Percentiles rank a stretch among this genome's conserved stretches.
phyloP scores from a whole-genome alignment of 371 early-diverging fungal species.

The Caulochytrium protostelioides region DNA sequence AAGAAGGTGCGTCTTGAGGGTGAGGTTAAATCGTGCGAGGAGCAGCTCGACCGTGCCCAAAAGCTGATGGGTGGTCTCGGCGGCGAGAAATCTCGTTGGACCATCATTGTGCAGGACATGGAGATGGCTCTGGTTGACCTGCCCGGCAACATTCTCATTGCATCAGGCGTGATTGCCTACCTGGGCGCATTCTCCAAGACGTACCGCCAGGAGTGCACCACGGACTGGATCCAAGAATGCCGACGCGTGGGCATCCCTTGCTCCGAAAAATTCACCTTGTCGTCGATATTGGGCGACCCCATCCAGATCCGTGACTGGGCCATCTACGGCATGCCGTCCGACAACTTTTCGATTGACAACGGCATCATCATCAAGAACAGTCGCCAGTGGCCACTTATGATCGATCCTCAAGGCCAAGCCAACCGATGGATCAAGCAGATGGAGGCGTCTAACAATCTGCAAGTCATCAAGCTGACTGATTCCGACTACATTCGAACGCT shows the following conservation, averaged over 20 bases:
- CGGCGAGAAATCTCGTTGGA: slow-evolving; percentile 35
- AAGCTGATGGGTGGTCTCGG: slow-evolving; percentile 30
- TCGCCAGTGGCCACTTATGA: slow-evolving; percentile 30
- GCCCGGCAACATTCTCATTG: slow-evolving; percentile 27
- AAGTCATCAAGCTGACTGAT: slow-evolving; percentile 27
- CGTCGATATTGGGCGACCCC: slow-evolving; percentile 23
- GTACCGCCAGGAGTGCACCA: slow-evolving; percentile 16
- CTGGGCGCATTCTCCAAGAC: slow-evolving; percentile 28
- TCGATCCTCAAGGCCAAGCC: slow-evolving; percentile 34
- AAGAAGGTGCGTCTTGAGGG: slow-evolving; percentile 23
- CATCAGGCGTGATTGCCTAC: slow-evolving; percentile 29
- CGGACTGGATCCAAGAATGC: slow-evolving; percentile 16
- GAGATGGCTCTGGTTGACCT: slow-evolving; percentile 19
- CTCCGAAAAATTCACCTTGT: slow-evolving; percentile 18
- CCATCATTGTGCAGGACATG: slow-evolving; percentile 20
- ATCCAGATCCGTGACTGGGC: slow-evolving; percentile 31
- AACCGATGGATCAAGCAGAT: slow-evolving; percentile 35
- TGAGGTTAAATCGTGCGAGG: slow-evolving; percentile 26
- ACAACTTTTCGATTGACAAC: slow-evolving; percentile 28
- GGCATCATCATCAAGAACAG: slow-evolving; percentile 28
- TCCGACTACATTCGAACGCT: slow-evolving; percentile 25
- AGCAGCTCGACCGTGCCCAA: slow-evolving; percentile 31
- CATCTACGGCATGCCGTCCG: slow-evolving; percentile 28
- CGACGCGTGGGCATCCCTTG: slow-evolving; percentile 15
- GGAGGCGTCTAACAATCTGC: slow-evolving; percentile 28